Base-by-base conservation (phyloP, 2,329 filamentous ascomycete species). In the Claviceps fusiformis region DNA sequence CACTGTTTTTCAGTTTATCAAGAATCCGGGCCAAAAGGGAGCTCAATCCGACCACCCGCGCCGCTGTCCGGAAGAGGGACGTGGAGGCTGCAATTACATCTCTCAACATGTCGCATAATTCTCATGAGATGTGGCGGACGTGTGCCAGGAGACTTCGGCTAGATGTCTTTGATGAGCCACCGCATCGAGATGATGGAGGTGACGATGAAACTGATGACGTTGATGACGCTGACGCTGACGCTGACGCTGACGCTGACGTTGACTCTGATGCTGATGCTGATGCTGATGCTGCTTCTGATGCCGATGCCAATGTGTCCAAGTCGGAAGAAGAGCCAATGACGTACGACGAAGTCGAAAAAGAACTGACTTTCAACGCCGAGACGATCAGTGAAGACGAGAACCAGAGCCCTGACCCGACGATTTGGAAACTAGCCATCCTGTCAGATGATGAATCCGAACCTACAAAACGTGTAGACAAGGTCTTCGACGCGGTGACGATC, bases 1-100 rank as follows among this genome's bases (percentile, higher is more conserved):
- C 81, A 0, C 70, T 93, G 0, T 86, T 85, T 62, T 79, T 89
- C 56, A 80, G 85, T n/a, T 78, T 80, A 65, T 85, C 86, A 2
- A 77, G 89, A 46, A 70, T 89, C 29, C 77, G 82, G 53, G 74
- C 82, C 4, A 75, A 73, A 60, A 67, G 60, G 19, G 62, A 68
- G 29, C 57, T 65, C 3, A 56, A 60, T 1, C 62, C 66, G 1
- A 62, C 62, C 3, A 65, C 64, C 1, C 64, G 63, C 17, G 58
- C 61, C 5, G 58, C 70, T 5, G 71, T 80, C 3, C 68, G 67
- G 46, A 59, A 57, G 5, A 68, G 70, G 35, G 79, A 82, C 57
- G 77, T 78, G 2, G 63, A 69, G 33, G 75, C 77, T 0, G 79
- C 79, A 0, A 64, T 73, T 1, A 67, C 71, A 1, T 77, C 77